Percentiles rank a stretch among this genome's conserved stretches.
These are phyloP conservation scores for Bothriochloa decipiens DNA, from an alignment of 176 grass and related monocot species.

Conservation along the genomic window DNA sequence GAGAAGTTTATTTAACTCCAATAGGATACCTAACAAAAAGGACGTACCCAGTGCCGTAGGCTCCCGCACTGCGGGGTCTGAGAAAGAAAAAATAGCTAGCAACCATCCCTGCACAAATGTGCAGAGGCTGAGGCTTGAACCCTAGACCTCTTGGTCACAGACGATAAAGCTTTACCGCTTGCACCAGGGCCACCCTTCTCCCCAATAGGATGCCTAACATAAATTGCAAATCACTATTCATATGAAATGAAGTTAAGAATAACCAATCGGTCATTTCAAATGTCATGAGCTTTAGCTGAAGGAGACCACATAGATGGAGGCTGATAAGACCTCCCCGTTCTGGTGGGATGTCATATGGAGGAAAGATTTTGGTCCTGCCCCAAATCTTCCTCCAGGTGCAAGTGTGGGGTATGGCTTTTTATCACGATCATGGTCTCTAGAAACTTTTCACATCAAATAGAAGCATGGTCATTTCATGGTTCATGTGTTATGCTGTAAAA, in stretches of 20 bases:
- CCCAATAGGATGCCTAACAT: too few relatives aligned
- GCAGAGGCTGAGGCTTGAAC: too few relatives aligned
- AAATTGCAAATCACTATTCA: constrained; percentile 35
- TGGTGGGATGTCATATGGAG: constrained; percentile 40
- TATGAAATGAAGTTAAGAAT: constrained; percentile 38
- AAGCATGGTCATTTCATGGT: neutral
- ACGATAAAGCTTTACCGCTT: too few relatives aligned
- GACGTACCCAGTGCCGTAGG: too few relatives aligned
- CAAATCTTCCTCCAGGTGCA: constrained; percentile 28
- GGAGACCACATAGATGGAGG: neutral
- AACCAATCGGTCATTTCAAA: constrained; percentile 33
- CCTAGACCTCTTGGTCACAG: too few relatives aligned
- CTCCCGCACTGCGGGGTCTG: too few relatives aligned
- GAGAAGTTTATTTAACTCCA: constrained; percentile 23
- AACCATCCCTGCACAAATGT: too few relatives aligned
- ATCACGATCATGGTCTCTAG: constrained; percentile 5
- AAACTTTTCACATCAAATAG: constrained; percentile 33
- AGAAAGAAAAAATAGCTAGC: too few relatives aligned
- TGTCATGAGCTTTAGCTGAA: constrained; percentile 33
- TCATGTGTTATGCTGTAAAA: neutral
- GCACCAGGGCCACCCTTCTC: too few relatives aligned
- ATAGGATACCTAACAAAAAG: constrained; percentile 26
- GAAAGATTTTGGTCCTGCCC: constrained; percentile 36
- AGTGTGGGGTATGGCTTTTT: constrained; percentile 6
- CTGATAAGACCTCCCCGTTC: constrained; percentile 42